Evolutionary conservation across 768 basidiomycete genomes (phyloP), one percentile per base, ranked within the genome.

Genomic region (Leucocoprinus leucothites): DNA sequence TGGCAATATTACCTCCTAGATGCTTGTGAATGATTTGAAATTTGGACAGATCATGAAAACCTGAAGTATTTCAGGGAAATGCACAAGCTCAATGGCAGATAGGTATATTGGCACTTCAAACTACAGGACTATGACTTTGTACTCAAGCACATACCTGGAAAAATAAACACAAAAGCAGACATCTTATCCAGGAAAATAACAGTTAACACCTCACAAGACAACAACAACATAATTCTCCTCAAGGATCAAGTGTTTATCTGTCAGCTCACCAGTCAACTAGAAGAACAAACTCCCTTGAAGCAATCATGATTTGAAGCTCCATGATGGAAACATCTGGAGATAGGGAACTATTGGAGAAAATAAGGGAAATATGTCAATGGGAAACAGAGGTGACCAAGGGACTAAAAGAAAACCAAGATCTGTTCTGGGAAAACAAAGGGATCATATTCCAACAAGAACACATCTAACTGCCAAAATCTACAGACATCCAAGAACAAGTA

Each of bases 1-100:
- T 73, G 67, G 67, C 7, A 63, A 19, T 64, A 69, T 13, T 69
- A 65, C 48, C 35, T 67, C 0, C 18, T 59, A 28, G 58, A 61
- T 41, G 42, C 57, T 3, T 16, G 43, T 1, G 11, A 57, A 18
- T 36, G 21, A n/a, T 46, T 58, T 2, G 42, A 36, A 4, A 38
- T 66, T 4, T 22, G 44, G 2, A 58, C 61, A 1, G 59, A 67
- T 19, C 64, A 67, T 44, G 48, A 58, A 16, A 67, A 67, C 40
- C 51, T 67, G 9, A 51, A 38, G 1, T 64, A 61, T 42, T 67
- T 45, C 26, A 24, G 40, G 18, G 21, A 24, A 47, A 16, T 9
- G 5, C 14, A 40, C 16, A n/a, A 26, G 9, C 21, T 50, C 1
- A 50, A 50, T 50, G 49, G 11, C 3, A 3, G 26, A 9, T 18